Evolutionary conservation across 2,329 filamentous ascomycete species (phyloP).

Genomic region (Fusarium sp.): DNA sequence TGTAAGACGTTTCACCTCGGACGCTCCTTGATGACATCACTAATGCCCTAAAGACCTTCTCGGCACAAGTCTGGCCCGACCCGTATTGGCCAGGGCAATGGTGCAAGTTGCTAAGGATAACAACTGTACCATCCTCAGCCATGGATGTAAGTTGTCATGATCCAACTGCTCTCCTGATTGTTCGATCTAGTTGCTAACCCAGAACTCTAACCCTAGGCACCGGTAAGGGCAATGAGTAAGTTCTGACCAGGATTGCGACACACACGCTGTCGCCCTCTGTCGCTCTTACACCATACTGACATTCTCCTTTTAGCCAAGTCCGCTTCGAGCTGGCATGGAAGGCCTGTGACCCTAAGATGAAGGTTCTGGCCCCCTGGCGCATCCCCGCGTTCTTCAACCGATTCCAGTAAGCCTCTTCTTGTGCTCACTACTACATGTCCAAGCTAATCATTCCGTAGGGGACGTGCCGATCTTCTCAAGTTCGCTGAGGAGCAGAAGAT

Average conservation of each 20-base stretch:
- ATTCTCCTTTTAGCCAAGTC: conserved; percentile 42
- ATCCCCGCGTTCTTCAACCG: conserved; percentile 75
- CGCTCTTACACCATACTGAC: not conserved
- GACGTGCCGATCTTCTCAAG: conserved; percentile 69
- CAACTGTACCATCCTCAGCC: conserved; percentile 54
- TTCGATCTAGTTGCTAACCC: not conserved
- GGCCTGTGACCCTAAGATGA: conserved; percentile 68
- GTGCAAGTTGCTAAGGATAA: conserved; percentile 49
- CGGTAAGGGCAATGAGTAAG: conserved; percentile 59
- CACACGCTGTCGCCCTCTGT: not conserved
- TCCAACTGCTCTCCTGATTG: not conserved
- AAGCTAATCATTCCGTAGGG: conserved; percentile 4
- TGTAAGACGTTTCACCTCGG: conserved; percentile 22
- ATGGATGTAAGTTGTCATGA: conserved; percentile 54
- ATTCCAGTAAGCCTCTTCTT: conserved; percentile 54
- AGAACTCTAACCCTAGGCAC: conserved; percentile 49
- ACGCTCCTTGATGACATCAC: not conserved
- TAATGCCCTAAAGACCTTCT: conserved; percentile 38
- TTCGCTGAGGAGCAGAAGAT: conserved; percentile 75
- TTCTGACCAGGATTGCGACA: not conserved
- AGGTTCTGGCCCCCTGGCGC: conserved; percentile 80
- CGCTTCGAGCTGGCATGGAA: conserved; percentile 52
- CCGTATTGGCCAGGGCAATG: conserved; percentile 69
- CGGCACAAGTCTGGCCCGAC: conserved; percentile 70
- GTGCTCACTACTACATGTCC: not conserved